A percentile compares a stretch with the other conserved stretches of the same genome.
phyloP scores from a whole-genome alignment of 1,284 basidiomycete genomes.

The Fomitiporia mediterranea region DNA sequence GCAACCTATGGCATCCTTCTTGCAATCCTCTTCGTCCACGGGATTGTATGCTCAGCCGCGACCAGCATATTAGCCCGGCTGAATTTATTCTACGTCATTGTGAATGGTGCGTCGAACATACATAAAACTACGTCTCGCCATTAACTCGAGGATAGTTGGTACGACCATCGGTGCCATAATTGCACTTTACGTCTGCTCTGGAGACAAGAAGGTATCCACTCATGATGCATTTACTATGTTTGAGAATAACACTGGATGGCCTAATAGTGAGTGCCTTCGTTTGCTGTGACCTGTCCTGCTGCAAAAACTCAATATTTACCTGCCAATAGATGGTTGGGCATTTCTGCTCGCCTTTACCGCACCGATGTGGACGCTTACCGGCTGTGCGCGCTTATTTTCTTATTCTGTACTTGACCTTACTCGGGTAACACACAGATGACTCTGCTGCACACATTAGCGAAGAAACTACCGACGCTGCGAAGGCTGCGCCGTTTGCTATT shows the following conservation, averaged over 20 bases:
- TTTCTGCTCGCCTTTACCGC: constrained; percentile 69
- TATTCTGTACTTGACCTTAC: neutral
- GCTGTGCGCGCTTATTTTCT: constrained; percentile 42
- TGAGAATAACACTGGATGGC: constrained; percentile 71
- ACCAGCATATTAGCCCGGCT: constrained; percentile 61
- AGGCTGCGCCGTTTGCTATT: constrained; percentile 74
- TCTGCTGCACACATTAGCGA: constrained; percentile 77
- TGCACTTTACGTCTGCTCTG: constrained; percentile 51
- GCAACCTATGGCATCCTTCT: constrained; percentile 64
- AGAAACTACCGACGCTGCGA: constrained; percentile 62
- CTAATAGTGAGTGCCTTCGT: constrained; percentile 39
- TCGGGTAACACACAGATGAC: constrained; percentile 44
- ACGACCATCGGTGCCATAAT: constrained; percentile 58
- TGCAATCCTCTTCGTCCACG: constrained; percentile 58
- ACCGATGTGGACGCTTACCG: constrained; percentile 75
- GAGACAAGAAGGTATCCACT: constrained; percentile 54
- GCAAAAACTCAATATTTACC: neutral
- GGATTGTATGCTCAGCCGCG: constrained; percentile 65
- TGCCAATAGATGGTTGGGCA: constrained; percentile 56
- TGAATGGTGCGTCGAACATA: constrained; percentile 57
- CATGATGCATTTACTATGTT: constrained; percentile 62
- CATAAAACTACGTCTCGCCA: neutral
- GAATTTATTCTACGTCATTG: constrained; percentile 61
- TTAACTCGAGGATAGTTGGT: constrained; percentile 38
- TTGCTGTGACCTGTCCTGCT: neutral